Evolutionary conservation across 148 eudicot genomes (phyloP), one percentile per base, ranked within the genome.

Genomic region (Cornus suecica): DNA sequence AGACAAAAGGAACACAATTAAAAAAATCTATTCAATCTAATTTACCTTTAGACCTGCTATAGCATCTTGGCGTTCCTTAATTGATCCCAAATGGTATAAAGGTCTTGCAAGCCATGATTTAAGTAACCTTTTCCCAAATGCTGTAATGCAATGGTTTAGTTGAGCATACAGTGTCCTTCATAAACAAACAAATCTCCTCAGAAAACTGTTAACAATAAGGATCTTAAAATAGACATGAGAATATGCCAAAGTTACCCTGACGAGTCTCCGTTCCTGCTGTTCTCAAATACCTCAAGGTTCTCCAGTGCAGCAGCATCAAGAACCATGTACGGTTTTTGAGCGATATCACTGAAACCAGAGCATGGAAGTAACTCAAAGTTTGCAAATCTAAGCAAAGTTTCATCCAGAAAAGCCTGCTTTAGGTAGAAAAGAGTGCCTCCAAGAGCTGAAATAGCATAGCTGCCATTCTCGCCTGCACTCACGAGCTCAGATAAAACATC

Each of bases 21-120:
- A 23, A 34, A 78, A 34, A 28, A 13, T 62, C 37, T 11, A 65
- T 45, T 13, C 24, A 51, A 25, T 18, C 28, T 73, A 75, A 54
- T 70, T 61, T 81, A 94, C 99, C 90, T 81, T 90, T 23, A 96
- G 80, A 27, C 87, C 97, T 30, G 94, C 94, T 71, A 96, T 72
- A 78, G 99, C 99, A 80, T 90, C 98, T 86, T 96, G 99, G 26
- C 99, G 94, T 78, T 90, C 91, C 80, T 58, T 88, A 58, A 96
- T 93, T 31, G 82, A 86, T 48, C 80, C 87, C 52, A 77, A 74
- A 74, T 87, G 81, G 87, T 88, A 96, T 26, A 93, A 75, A 72
- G 99, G 99, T 76, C 98, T 91, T 60, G 99, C 99, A 71, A 96
- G 88, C 99, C 99, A 96, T 78, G 90, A 29, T 83, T 85, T 93